Base-by-base conservation (phyloP, 2,329 filamentous ascomycete species). In the Penicillium sumatraense region DNA sequence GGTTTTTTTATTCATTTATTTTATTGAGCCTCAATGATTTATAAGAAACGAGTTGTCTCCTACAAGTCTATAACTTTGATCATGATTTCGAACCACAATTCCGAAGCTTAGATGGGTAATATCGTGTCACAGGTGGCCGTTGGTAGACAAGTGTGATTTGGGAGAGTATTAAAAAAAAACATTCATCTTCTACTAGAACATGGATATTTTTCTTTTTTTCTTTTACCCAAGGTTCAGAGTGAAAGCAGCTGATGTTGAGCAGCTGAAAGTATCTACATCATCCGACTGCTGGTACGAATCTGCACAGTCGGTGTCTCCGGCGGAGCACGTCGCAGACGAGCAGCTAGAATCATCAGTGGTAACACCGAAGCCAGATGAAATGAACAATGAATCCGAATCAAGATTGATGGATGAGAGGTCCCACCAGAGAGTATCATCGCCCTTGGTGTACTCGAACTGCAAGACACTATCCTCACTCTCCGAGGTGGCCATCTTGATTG, bases 181-280 rank as follows among this genome's bases (percentile, higher is more conserved):
- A n/a, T n/a, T n/a, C n/a, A n/a, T n/a, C n/a, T n/a, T n/a, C n/a
- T n/a, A n/a, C n/a, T n/a, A n/a, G n/a, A n/a, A n/a, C n/a, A n/a
- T n/a, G n/a, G n/a, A 36, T 8, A 14, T 36, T 36, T 13, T 36
- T 36, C 13, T 18, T 3, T 18, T 36, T 16, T 5, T 36, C 4
- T 36, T 44, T 51, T 60, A 65, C 52, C 67, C 68, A 26, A 70
- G 24, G 10, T 54, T 67, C 71, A 84, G 35, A 77, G 82, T 59
- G 58, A 74, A 56, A 54, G 65, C 56, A 24, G 61, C 57, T 11
- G 53, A 52, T 24, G 65, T 26, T 4, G 52, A 33, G 33, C 69
- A 71, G 44, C 60, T 62, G 31, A 57, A 54, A 44, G 67, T 71
- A 49, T 69, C 61, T 27, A 61, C 49, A 51, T 71, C 68, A 47